Conservation (phyloP, 805 yeast species). For the Candida xyloterini region DNA sequence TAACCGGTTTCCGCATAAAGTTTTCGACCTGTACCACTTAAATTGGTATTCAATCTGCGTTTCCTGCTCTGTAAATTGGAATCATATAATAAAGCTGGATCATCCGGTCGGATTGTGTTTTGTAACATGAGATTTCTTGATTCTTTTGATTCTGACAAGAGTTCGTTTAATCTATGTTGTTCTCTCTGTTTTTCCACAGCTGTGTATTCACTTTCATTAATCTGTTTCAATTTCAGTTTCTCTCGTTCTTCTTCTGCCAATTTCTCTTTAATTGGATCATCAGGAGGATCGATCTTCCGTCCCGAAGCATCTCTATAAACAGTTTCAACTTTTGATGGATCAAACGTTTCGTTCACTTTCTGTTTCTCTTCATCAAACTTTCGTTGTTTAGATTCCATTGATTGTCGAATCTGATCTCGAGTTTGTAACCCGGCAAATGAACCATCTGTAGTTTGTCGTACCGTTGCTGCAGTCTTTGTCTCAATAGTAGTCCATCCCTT, state of each 20-base stretch:
- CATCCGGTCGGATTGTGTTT: slow-evolving; percentile 45
- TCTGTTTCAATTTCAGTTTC: slow-evolving; percentile 25
- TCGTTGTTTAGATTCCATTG: slow-evolving; percentile 24
- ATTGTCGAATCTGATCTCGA: slow-evolving; percentile 39
- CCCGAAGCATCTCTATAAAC: slow-evolving; percentile 65
- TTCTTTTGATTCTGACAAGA: slow-evolving; percentile 33
- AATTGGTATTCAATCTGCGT: slow-evolving; percentile 15
- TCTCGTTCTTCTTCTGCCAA: slow-evolving; percentile 17
- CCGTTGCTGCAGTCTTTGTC: slow-evolving; percentile 19
- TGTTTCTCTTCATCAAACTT: slow-evolving; percentile 29
- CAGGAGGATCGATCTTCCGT: slow-evolving; percentile 25
- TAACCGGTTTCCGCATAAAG: slow-evolving; percentile 48
- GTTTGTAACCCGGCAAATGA: slow-evolving; percentile 44
- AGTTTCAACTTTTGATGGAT: slow-evolving; percentile 31
- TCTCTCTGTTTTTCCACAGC: slow-evolving; percentile 36
- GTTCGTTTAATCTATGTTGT: slow-evolving; percentile 30
- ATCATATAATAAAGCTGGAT: slow-evolving; percentile 57
- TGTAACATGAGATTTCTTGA: slow-evolving; percentile 36
- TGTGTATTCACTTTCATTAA: slow-evolving; percentile 40
- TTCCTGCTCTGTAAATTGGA: slow-evolving; percentile 24
- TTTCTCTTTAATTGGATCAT: slow-evolving; percentile 7
- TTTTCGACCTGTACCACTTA: slow-evolving; percentile 47
- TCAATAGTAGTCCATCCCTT: slow-evolving; percentile 26
- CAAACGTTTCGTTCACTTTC: slow-evolving; percentile 17
- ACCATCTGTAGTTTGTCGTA: slow-evolving; percentile 22